Evolutionary conservation across 106 monocot species (phyloP), one percentile per base, ranked within the genome.

Genomic region (Amphibolis antarctica): DNA sequence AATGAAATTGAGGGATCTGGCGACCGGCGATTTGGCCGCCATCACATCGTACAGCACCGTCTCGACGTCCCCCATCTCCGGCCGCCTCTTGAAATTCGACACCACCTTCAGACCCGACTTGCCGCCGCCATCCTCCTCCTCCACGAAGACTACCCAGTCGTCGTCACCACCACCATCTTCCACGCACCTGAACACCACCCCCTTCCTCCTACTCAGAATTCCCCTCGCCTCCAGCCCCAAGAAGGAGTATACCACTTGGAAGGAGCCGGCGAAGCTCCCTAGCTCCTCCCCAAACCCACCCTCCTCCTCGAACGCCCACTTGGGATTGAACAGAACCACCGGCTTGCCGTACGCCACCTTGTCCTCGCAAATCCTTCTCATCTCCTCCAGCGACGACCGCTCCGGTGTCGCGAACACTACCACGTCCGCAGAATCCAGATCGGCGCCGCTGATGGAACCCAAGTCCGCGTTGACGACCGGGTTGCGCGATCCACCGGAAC

Each of bases 21-120:
- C 89, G 25, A 96, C 81, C 0, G 89, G 94, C 14, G 94, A 96
- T 64, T 81, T 89, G 17, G 83, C 89, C 0, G 89, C 94, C 94
- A 89, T 86, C 11, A 86, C 21, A 66, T 96, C 89, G 55, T 96
- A 96, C 75, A 96, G 22, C 21, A 96, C 77, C 44, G 53, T 86
- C 79, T 96, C 94, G 12, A 96, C 94, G 60, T 96, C 94, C 1
- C 66, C 81, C 22, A 89, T 84, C 9, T 74, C 72, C 44, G 94
- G 94, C 68, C 94, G 58, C 60, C 69, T 69, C 68, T 82, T 84
- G 50, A 96, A 86, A 77, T 66, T 81, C 9, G 86, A 67, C 17
- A 86, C 89, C 69, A 82, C 83, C 79, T 75, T 86, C 73, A 96
- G 28, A 54, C 78, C 71, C 65, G n/a, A n/a, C n/a, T n/a, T n/a